Percentiles rank a stretch among this genome's conserved stretches.
phyloP scores from a whole-genome alignment of 192 early-diverging fungal genomes.

The Dispira simplex region DNA sequence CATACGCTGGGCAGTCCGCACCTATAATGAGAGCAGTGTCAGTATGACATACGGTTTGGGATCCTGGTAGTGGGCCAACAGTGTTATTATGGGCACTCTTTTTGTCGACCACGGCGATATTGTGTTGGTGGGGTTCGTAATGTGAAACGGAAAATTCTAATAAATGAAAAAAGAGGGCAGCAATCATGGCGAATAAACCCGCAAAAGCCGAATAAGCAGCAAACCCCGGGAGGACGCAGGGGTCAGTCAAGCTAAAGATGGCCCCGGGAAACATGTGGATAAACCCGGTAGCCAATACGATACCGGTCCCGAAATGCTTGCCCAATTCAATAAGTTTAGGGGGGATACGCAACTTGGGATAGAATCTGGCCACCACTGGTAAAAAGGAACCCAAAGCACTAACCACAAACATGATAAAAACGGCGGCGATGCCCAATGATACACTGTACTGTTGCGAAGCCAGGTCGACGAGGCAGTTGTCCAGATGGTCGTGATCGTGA shows the following conservation, averaged over 20 bases:
- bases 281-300: slow-evolving; percentile 60
- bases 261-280: slow-evolving; percentile 58
- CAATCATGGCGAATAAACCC: slow-evolving; percentile 40
- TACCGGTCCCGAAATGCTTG: slow-evolving; percentile 45
- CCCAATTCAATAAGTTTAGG: slow-evolving; percentile 18
- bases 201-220: slow-evolving; percentile 33
- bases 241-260: slow-evolving; percentile 31
- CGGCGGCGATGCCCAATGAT: slow-evolving; percentile 27
- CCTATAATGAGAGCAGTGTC: slow-evolving; percentile 1
- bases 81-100: slow-evolving; percentile 1
- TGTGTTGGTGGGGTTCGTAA: not conserved
- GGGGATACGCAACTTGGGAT: slow-evolving; percentile 16
- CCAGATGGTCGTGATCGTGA: not conserved
- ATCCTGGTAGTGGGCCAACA: not conserved
- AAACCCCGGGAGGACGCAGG: slow-evolving; percentile 33
- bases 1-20: not conserved
- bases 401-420: slow-evolving; percentile 36
- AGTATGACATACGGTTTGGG: not conserved
- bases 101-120: slow-evolving; percentile 17
- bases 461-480: not conserved
- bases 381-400: slow-evolving; percentile 30
- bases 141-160: slow-evolving; percentile 32
- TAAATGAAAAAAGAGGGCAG: slow-evolving; percentile 44
- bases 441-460: not conserved
- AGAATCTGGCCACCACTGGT: slow-evolving; percentile 25